Conservation (phyloP, 2,329 filamentous ascomycete genomes). For the Trichoderma atroviride region DNA sequence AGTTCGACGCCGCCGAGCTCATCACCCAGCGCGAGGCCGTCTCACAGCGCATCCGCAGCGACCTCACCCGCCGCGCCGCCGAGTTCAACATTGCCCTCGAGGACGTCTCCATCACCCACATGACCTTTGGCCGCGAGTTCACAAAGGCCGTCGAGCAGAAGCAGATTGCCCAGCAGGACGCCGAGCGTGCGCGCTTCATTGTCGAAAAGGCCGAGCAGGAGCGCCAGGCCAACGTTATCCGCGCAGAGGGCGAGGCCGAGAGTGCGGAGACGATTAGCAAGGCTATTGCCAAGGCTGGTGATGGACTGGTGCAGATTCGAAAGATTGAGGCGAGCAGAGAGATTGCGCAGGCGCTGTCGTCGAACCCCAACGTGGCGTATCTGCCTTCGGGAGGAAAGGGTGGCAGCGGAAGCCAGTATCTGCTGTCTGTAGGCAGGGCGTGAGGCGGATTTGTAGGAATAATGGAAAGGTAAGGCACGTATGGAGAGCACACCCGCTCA, state of each 20-base stretch:
- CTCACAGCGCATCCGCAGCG: slow-evolving; percentile 87
- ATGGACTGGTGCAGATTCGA: slow-evolving; percentile 92
- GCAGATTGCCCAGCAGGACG: slow-evolving; percentile 99
- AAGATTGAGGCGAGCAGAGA: slow-evolving; percentile 96
- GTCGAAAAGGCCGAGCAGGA: slow-evolving; percentile 99
- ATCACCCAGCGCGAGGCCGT: slow-evolving; percentile 99
- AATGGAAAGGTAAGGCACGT: slow-evolving; percentile 30
- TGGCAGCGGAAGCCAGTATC: slow-evolving; percentile 53
- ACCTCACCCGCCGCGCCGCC: slow-evolving; percentile 86
- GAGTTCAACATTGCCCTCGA: slow-evolving; percentile 99
- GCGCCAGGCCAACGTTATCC: slow-evolving; percentile 96
- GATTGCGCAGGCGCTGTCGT: slow-evolving; percentile 85
- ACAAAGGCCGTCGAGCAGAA: slow-evolving; percentile 99
- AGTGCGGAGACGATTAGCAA: slow-evolving; percentile 92
- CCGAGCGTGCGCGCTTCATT: slow-evolving; percentile 94
- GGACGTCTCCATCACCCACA: slow-evolving; percentile 98
- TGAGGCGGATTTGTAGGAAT: slow-evolving; percentile 33
- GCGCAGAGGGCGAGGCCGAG: slow-evolving; percentile 97
- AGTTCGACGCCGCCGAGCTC: slow-evolving; percentile 97
- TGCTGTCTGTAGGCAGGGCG: slow-evolving; percentile 55
- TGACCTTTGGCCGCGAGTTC: slow-evolving; percentile 99
- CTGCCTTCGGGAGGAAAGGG: slow-evolving; percentile 71
- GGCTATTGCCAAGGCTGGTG: slow-evolving; percentile 89
- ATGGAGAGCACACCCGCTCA: slow-evolving; percentile 41
- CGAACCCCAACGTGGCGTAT: slow-evolving; percentile 95